These are phyloP conservation scores for Chimonanthus salicifolius DNA, from an alignment of 164 flowering plant species.

Conservation along the genomic window DNA sequence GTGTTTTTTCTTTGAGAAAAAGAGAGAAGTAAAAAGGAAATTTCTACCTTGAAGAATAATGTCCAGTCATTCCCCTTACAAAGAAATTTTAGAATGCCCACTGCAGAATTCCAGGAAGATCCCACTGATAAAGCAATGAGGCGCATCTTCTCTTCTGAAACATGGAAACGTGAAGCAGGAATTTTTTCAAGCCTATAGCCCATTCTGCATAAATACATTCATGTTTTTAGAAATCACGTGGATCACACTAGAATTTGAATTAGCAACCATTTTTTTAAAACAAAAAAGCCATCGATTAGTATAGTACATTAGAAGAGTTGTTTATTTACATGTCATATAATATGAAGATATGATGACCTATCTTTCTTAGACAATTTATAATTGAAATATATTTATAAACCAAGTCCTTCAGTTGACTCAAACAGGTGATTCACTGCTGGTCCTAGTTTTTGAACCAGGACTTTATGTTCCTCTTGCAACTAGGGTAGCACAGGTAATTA, in stretches of 20 bases:
- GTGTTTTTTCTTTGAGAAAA: not conserved
- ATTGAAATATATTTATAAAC: too few relatives aligned
- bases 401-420: too few relatives aligned
- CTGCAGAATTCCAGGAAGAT: conserved; percentile 61
- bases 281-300: too few relatives aligned
- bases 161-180: conserved; percentile 50
- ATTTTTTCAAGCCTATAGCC: conserved; percentile 75
- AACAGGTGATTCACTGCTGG: too few relatives aligned
- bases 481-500: not conserved
- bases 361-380: too few relatives aligned
- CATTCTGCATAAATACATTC: conserved; percentile 39
- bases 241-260: not conserved
- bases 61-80: conserved; percentile 70
- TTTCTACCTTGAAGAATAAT: conserved; percentile 65
- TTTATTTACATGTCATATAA: too few relatives aligned
- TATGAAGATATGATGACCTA: too few relatives aligned
- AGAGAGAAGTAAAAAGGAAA: not conserved
- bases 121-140: conserved; percentile 39
- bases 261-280: too few relatives aligned
- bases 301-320: too few relatives aligned
- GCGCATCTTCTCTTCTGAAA: conserved; percentile 54
- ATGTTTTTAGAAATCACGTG: conserved; percentile 4
- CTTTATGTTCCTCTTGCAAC: not conserved
- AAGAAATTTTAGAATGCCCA: conserved; percentile 45
- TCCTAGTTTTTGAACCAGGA: not conserved